Evolutionary conservation across 2,329 filamentous ascomycete species (phyloP), one percentile per base, ranked within the genome.

Genomic region (Botrytis tulipae): DNA sequence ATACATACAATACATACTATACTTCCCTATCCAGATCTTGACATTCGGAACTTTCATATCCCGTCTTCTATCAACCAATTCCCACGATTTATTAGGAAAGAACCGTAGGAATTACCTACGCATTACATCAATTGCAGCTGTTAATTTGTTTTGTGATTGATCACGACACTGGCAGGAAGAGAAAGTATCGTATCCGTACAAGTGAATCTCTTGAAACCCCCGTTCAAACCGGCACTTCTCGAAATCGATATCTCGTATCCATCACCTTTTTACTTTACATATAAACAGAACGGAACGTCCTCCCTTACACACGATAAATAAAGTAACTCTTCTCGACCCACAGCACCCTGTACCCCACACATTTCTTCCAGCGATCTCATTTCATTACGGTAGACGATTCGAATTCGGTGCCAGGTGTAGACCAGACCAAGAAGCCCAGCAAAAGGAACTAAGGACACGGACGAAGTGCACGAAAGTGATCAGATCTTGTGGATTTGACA

Each of bases 401-500:
- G 51, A 57, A 37, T 42, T 57, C 54, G 32, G 25, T 68, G 48
- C 51, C 51, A 68, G 46, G 65, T 68, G 65, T 51, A 67, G 44
- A 54, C 65, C 65, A 67, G 65, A 51, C 65, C 65, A n/a, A 48
- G 40, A 32, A 12, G n/a, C 62, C 51, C 51, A 57, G 51, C 51
- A 57, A 57, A 65, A 46, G 46, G 35, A 68, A 54, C 65, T 57
- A 42, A 68, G 65, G 65, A 68, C 65, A 68, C 65, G 65, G 65
- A 68, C 46, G 18, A 68, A 68, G 48, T 57, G 48, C n/a, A 57
- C 51, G n/a, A 57, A 57, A 57, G 51, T 57, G 51, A 68, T 68
- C 65, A 57, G 65, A 68, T 68, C 65, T 57, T 57, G 65, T 57
- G 46, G 48, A 68, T 68, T 68, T 68, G 65, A 68, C 65, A 68